Percentiles rank a stretch among this genome's conserved stretches.
Evolutionary conservation across 805 yeast genomes (phyloP).

Genomic region (Schizosaccharomyces japonicus): DNA sequence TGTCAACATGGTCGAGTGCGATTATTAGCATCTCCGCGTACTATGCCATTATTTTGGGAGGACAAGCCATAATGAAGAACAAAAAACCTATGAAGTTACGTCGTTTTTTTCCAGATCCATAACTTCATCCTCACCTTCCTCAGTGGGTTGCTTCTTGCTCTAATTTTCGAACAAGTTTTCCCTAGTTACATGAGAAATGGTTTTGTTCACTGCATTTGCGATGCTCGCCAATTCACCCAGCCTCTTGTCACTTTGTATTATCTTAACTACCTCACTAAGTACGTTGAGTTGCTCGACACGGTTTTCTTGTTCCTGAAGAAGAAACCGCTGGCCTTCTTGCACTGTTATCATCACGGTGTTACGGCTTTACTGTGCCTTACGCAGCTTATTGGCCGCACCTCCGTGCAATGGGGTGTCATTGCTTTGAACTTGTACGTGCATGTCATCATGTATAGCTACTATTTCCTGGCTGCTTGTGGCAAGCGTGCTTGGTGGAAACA

Average conservation of each 20-base stretch:
- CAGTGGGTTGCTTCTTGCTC: constrained; percentile 38
- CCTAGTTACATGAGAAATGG: constrained; percentile 60
- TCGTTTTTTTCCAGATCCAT: constrained; percentile 57
- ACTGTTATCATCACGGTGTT: constrained; percentile 93
- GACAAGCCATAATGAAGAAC: constrained; percentile 34
- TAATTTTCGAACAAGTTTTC: constrained; percentile 58
- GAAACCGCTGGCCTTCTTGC: constrained; percentile 67
- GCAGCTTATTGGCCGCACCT: constrained; percentile 66
- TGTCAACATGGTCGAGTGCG: constrained; percentile 31
- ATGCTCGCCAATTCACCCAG: constrained; percentile 53
- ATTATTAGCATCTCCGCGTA: constrained; percentile 35
- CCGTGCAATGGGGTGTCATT: constrained; percentile 88
- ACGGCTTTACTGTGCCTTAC: constrained; percentile 83
- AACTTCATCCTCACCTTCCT: constrained; percentile 48
- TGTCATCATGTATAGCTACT: constrained; percentile 92
- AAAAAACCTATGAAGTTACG: constrained; percentile 49
- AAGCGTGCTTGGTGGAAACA: constrained; percentile 97
- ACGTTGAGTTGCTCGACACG: constrained; percentile 69
- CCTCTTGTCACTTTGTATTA: constrained; percentile 64
- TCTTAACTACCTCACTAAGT: constrained; percentile 74
- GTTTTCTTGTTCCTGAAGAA: constrained; percentile 71
- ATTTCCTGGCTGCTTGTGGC: constrained; percentile 74
- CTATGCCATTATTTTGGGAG: constrained; percentile 65
- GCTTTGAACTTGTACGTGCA: constrained; percentile 71
- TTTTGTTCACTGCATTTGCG: constrained; percentile 58